phyloP scores from a whole-genome alignment of 163 green algal species.

The Chlorella variabilis region DNA sequence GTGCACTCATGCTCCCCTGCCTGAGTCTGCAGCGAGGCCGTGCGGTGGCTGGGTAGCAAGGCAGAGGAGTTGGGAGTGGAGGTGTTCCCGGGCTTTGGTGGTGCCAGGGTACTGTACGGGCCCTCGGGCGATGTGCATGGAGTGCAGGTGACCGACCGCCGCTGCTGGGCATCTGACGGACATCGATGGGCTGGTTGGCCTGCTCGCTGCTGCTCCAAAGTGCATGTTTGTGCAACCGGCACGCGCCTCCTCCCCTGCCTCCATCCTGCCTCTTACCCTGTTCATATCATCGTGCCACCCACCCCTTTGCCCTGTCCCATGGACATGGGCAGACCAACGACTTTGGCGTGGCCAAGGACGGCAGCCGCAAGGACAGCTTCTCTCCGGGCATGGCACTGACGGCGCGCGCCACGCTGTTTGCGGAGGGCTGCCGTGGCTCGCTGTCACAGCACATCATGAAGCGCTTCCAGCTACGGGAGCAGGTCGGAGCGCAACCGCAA shows the following conservation, averaged over 20 bases:
- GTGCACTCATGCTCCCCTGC: background rate
- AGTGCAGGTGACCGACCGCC: slow-evolving; percentile 13
- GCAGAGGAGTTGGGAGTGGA: slow-evolving; percentile 91
- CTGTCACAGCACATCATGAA: slow-evolving; percentile 83
- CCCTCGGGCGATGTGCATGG: slow-evolving; percentile 23
- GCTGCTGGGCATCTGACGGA: no score
- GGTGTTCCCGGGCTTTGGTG: slow-evolving; percentile 89
- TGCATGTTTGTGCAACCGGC: background rate
- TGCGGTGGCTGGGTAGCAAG: slow-evolving; percentile 79
- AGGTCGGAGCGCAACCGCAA: slow-evolving; percentile 74
- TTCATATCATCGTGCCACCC: background rate
- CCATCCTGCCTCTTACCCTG: background rate
- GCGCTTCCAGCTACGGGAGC: slow-evolving; percentile 72
- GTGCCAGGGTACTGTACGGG: slow-evolving; percentile 53
- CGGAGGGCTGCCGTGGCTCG: slow-evolving; percentile 89
- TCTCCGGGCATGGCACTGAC: slow-evolving; percentile 78
- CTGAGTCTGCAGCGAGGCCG: slow-evolving; percentile 68
- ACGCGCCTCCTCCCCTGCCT: background rate
- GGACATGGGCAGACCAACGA: slow-evolving; percentile 68
- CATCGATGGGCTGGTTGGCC: no score
- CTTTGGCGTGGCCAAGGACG: slow-evolving; percentile 81
- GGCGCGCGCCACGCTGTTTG: slow-evolving; percentile 86
- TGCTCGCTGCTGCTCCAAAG: background rate
- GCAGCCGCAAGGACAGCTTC: slow-evolving; percentile 71
- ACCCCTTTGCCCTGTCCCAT: background rate